These are phyloP conservation scores for Magnaporthiopsis poae DNA, from an alignment of 2,329 filamentous ascomycete species.

Conservation along the genomic window DNA sequence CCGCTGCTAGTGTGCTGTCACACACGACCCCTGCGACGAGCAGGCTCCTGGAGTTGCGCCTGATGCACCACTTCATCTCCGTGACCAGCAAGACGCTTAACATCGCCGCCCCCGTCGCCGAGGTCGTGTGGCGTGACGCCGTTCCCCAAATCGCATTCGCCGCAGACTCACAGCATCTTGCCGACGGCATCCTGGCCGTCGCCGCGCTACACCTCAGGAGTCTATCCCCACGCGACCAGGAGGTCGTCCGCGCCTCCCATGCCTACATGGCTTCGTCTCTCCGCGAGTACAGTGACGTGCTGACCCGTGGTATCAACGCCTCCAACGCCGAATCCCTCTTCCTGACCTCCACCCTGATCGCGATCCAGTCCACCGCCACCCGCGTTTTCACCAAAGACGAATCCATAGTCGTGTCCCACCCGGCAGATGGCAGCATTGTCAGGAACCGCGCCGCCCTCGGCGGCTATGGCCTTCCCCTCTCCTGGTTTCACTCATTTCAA, in stretches of 20 bases:
- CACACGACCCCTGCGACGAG: constrained; percentile 27
- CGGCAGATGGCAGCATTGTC: constrained; percentile 7
- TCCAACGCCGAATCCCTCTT: constrained; percentile 55
- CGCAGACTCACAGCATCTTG: constrained; percentile 40
- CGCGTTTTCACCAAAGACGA: constrained; percentile 53
- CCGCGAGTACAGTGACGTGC: constrained; percentile 46
- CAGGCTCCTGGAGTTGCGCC: constrained; percentile 48
- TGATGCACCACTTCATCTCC: constrained; percentile 57
- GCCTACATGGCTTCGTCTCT: constrained; percentile 56
- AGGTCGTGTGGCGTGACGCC: constrained; percentile 49
- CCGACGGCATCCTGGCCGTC: constrained; percentile 55
- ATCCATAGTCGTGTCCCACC: constrained; percentile 8
- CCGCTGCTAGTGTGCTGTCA: constrained; percentile 23
- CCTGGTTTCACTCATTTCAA: constrained; percentile 59
- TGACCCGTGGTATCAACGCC: constrained; percentile 47
- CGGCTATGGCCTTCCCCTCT: constrained; percentile 48
- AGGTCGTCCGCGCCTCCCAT: constrained; percentile 52
- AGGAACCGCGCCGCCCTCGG: constrained; percentile 12
- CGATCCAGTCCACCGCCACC: constrained; percentile 56
- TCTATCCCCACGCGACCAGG: constrained; percentile 45
- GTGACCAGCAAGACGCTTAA: constrained; percentile 51
- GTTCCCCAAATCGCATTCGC: constrained; percentile 53
- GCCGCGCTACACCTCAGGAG: constrained; percentile 54
- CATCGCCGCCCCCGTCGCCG: constrained; percentile 39
- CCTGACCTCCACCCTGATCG: constrained; percentile 52